Conservation (phyloP, 176 grass and related monocot genomes). For the Secale cereale region DNA sequence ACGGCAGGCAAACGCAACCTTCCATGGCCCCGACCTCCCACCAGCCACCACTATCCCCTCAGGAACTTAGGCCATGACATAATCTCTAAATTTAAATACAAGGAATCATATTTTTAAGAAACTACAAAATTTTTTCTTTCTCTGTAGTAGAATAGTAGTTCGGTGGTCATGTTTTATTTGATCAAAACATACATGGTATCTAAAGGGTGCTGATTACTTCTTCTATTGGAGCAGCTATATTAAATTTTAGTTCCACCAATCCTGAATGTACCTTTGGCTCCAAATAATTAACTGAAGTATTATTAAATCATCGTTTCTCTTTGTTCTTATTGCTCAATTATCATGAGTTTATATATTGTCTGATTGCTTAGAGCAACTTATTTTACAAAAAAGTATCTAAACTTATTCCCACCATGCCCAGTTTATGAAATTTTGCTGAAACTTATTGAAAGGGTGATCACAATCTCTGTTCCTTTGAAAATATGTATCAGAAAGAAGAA, state of each 20-base stretch:
- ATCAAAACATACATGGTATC: not conserved
- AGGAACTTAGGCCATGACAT: no score
- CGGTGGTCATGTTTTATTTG: not conserved
- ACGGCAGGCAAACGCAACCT: no score
- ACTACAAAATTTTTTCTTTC: not conserved
- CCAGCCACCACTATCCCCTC: no score
- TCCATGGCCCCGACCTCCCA: no score
- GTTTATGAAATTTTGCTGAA: not conserved
- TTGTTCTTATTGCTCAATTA: not conserved
- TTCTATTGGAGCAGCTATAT: not conserved
- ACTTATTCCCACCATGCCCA: not conserved
- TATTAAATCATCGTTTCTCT: not conserved
- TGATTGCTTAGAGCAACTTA: not conserved
- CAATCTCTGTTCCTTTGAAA: not conserved
- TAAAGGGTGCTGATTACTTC: not conserved
- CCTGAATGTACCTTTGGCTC: not conserved
- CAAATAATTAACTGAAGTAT: conserved; percentile 3
- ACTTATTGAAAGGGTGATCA: not conserved
- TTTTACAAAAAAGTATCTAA: not conserved
- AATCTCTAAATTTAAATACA: not conserved
- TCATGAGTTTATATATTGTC: not conserved
- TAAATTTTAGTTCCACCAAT: not conserved
- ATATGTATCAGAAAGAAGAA: not conserved
- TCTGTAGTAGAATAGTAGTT: not conserved
- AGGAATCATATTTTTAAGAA: not conserved